These are phyloP conservation scores for Claviceps sp. DNA, from an alignment of 2,329 filamentous ascomycete genomes.

Conservation along the genomic window DNA sequence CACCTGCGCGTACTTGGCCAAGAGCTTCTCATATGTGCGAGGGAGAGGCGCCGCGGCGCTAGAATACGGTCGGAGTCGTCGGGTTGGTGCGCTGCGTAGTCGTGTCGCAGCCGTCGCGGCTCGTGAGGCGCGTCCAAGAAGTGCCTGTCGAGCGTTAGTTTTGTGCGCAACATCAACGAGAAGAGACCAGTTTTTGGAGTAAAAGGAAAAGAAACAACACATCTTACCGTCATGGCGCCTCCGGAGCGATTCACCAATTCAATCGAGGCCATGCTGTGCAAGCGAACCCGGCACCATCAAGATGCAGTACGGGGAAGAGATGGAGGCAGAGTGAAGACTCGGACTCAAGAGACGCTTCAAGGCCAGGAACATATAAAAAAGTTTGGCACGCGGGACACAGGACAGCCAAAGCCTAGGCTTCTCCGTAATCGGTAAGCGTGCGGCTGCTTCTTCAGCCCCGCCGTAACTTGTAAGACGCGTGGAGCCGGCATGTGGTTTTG, in stretches of 20 bases:
- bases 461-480: no score
- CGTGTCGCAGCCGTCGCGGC: slow-evolving; percentile 6
- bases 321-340: no score
- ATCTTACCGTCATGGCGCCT: slow-evolving; percentile 31
- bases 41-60: slow-evolving; percentile 28
- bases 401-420: no score
- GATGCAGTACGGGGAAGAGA: background rate
- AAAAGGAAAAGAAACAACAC: no score
- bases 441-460: no score
- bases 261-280: slow-evolving; percentile 34
- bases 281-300: background rate
- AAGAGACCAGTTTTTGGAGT: no score
- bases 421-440: no score
- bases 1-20: slow-evolving; percentile 64
- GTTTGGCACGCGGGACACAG: no score
- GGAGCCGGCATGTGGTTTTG: no score
- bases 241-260: slow-evolving; percentile 35
- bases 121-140: slow-evolving; percentile 17
- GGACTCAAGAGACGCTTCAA: background rate
- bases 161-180: no score
- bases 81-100: slow-evolving; percentile 1
- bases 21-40: slow-evolving; percentile 72
- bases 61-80: slow-evolving; percentile 22
- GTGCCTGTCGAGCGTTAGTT: slow-evolving; percentile 16
- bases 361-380: background rate